phyloP scores from a whole-genome alignment of 306 rosid species.

The Myrica gale region DNA sequence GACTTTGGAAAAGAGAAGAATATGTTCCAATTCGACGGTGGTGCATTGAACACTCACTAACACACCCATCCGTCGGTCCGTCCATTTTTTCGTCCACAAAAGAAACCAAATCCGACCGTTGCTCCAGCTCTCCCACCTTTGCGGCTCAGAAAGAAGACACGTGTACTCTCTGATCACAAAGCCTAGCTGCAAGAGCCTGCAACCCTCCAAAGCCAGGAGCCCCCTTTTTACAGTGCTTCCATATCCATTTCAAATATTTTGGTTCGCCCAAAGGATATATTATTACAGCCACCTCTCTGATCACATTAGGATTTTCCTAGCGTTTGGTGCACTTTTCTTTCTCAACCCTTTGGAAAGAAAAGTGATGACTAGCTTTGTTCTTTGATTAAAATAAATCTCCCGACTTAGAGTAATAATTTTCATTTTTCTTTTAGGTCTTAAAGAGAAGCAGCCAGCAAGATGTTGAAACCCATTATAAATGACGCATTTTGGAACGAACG shows the following conservation, averaged over 20 bases:
- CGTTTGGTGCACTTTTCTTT: too few relatives aligned
- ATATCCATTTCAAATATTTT: neutral
- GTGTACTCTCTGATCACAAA: neutral
- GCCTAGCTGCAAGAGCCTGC: neutral
- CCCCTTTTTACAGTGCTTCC: neutral
- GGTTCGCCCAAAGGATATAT: too few relatives aligned
- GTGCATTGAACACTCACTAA: constrained; percentile 29
- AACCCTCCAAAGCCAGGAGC: neutral
- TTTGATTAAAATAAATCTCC: too few relatives aligned
- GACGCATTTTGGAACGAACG: neutral
- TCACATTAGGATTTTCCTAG: too few relatives aligned
- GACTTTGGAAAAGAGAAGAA: constrained; percentile 36
- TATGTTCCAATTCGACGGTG: constrained; percentile 41
- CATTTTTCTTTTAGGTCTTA: too few relatives aligned
- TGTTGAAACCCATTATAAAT: too few relatives aligned
- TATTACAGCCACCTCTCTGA: too few relatives aligned
- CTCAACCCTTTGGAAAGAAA: too few relatives aligned
- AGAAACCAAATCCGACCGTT: constrained; percentile 9
- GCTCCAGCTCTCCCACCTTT: neutral
- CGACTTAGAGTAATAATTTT: too few relatives aligned
- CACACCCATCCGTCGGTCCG: constrained; percentile 27
- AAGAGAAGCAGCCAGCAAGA: too few relatives aligned
- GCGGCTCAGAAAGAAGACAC: neutral
- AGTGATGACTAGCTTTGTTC: too few relatives aligned
- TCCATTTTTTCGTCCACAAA: constrained; percentile 35